Evolutionary conservation across 768 basidiomycete species (phyloP).

Genomic region (Mycena maculata): DNA sequence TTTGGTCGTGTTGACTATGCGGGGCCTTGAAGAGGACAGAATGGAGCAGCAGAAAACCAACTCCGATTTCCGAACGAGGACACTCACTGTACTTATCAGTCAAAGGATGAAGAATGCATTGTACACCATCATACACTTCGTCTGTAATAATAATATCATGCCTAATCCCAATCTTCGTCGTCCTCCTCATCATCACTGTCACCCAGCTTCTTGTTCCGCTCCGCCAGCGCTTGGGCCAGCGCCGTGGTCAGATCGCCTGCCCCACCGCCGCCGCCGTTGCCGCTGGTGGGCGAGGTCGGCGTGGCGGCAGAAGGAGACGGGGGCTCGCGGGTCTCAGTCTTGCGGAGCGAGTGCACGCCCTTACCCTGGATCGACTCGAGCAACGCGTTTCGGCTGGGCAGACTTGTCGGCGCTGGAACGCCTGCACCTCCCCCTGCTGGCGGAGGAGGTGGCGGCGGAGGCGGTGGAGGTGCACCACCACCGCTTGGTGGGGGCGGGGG

Average conservation of each 20-base stretch:
- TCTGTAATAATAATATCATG: background rate
- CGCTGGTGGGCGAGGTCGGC: constrained; percentile 55
- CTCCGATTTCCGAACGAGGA: no score
- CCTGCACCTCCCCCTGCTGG: constrained; percentile 38
- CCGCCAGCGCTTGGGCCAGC: constrained; percentile 83
- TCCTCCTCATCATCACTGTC: constrained; percentile 87
- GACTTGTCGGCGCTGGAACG: constrained; percentile 64
- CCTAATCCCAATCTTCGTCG: constrained; percentile 68
- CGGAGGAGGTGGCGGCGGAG: constrained; percentile 58
- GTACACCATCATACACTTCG: no score
- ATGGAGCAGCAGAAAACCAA: no score
- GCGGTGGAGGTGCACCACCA: constrained; percentile 44
- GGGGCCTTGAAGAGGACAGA: no score
- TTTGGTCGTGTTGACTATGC: no score
- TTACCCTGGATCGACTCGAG: constrained; percentile 87
- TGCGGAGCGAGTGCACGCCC: constrained; percentile 77
- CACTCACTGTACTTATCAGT: no score
- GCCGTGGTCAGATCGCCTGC: constrained; percentile 86
- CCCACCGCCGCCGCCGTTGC: constrained; percentile 70
- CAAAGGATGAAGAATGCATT: no score
- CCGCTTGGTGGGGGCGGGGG: constrained; percentile 60
- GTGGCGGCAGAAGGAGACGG: constrained; percentile 49
- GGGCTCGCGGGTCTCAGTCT: constrained; percentile 65
- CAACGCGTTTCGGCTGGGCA: constrained; percentile 72
- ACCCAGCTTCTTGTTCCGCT: constrained; percentile 88